Evolutionary conservation across 805 yeast genomes (phyloP), one percentile per base, ranked within the genome.

Genomic region (Saturnispora zaruensis): DNA sequence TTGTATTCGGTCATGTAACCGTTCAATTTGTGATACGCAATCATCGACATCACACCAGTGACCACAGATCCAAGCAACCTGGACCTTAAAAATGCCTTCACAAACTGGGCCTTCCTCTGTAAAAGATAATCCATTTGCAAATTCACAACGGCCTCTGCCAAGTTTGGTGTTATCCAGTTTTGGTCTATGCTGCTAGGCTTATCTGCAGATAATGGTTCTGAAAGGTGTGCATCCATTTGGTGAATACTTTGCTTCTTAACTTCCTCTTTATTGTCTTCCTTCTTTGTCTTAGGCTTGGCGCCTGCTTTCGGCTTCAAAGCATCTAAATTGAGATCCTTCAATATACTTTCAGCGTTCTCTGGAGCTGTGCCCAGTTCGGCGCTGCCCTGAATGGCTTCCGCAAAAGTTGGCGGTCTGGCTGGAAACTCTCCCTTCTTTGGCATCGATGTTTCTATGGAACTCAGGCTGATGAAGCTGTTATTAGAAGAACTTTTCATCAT

Each of bases 81-180:
- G 59, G 74, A 75, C 69, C 73, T 72, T 44, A 78, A 70, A 37
- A 78, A 58, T 43, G 59, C 58, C 51, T 60, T 71, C 60, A 75
- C 77, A 48, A 78, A 69, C 24, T 64, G 52, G 2, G 80, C 65
- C 59, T 78, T 82, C 37, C 69, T 61, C 54, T 68, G 72, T 23
- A 75, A 60, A 50, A 77, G 67, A 55, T 73, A 78, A 61, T 85
- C 93, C 51, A 85, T 79, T 28, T 82, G 78, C 52, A 84, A 65
- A 51, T 78, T 80, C 49, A 82, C 59, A 1, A 82, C 77, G 9
- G 85, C 85, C 41, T 77, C 76, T 1, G 83, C 71, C 38, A 72
- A 70, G 28, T 75, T 78, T 1, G 90, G 90, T 6, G 68, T 69
- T 46, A 86, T 68, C 2, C 65, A 62, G 0, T 76, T 58, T 34